A percentile compares a stretch with the other conserved stretches of the same genome.
Conservation (phyloP, 2,329 filamentous ascomycete genomes). For the Cryphonectria parasitica region DNA sequence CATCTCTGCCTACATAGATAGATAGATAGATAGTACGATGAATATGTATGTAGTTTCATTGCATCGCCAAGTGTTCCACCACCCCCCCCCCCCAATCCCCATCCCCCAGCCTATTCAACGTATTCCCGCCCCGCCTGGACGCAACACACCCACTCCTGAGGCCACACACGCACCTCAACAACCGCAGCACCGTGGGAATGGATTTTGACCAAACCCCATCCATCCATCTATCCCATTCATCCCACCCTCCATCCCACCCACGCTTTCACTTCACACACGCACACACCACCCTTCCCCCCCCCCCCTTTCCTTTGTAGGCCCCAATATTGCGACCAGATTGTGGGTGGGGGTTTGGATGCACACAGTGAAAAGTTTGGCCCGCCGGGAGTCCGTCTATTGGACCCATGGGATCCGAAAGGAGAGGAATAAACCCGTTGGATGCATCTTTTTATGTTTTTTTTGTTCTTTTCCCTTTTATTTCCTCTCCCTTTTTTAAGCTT, state of each 20-base stretch:
- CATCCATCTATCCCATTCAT: no score
- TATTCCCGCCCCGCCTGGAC: slow-evolving; percentile 1
- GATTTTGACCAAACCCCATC: not conserved
- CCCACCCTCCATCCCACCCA: not conserved
- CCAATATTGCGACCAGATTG: not conserved
- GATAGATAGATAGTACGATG: no score
- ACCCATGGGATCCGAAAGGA: not conserved
- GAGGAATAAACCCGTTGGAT: not conserved
- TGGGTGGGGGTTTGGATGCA: not conserved
- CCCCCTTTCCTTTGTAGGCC: not conserved
- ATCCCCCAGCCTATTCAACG: not conserved
- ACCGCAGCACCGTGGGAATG: slow-evolving; percentile 1
- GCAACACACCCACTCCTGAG: not conserved
- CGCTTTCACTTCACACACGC: not conserved
- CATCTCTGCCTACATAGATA: not conserved
- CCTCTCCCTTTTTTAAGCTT: not conserved
- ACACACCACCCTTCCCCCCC: not conserved
- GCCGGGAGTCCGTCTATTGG: slow-evolving; percentile 5
- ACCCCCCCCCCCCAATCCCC: no score
- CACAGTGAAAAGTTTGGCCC: not conserved
- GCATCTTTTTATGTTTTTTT: not conserved
- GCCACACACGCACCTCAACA: not conserved
- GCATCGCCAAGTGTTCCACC: no score
- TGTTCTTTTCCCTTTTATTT: no score
- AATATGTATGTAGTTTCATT: not conserved